phyloP scores from a whole-genome alignment of 2,329 filamentous ascomycete species.

The Pestalotiopsis fici region DNA sequence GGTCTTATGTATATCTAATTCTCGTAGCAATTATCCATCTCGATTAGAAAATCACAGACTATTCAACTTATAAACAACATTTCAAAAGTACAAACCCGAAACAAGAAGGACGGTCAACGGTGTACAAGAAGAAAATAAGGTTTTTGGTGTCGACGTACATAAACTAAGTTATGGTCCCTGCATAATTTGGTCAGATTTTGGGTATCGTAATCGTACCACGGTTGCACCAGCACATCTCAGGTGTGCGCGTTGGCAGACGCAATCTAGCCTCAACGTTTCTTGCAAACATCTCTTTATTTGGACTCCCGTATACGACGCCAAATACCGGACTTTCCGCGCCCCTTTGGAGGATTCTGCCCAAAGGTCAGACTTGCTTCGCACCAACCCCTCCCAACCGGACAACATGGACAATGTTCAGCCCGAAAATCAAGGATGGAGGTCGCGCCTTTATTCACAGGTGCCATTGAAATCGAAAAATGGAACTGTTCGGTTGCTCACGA shows the following conservation, averaged over 20 bases:
- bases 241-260: not conserved
- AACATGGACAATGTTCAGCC: not conserved
- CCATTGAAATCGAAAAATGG: slow-evolving; percentile 20
- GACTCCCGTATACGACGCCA: not conserved
- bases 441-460: slow-evolving; percentile 22
- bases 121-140: not conserved
- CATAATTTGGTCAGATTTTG: not conserved
- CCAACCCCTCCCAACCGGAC: not conserved
- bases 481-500: slow-evolving; percentile 22
- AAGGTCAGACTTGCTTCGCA: not conserved
- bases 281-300: not conserved
- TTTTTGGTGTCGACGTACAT: not conserved
- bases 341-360: not conserved
- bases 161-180: not conserved
- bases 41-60: not conserved
- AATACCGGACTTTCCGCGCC: not conserved
- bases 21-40: no score
- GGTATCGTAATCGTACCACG: not conserved
- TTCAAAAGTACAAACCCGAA: not conserved
- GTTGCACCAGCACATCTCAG: not conserved
- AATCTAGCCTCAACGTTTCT: not conserved
- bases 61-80: not conserved
- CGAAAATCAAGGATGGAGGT: slow-evolving; percentile 14
- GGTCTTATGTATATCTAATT: no score
- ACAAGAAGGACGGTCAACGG: no score